A percentile compares a stretch with the other conserved stretches of the same genome.
Evolutionary conservation across 2,329 filamentous ascomycete species (phyloP).

Genomic region (Beauveria scarabaeidicola): DNA sequence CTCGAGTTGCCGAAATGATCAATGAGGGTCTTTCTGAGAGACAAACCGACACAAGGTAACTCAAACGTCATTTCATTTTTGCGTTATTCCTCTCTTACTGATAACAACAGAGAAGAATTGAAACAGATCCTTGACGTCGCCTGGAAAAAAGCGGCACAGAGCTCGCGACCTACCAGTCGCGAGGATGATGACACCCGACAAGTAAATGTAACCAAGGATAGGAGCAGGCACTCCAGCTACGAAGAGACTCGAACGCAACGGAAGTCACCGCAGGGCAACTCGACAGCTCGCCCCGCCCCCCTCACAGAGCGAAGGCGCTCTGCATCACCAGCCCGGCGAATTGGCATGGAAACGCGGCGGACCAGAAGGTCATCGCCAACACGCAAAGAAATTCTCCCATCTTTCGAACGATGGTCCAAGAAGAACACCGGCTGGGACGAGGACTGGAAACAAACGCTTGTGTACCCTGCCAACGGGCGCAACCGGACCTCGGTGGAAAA

Average conservation of each 20-base stretch:
- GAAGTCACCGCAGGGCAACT: neutral
- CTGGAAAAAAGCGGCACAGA: neutral
- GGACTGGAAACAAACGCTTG: constrained; percentile 49
- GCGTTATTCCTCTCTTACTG: neutral
- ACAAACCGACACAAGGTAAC: neutral
- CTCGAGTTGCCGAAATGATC: neutral
- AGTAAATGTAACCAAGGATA: neutral
- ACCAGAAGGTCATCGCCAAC: constrained; percentile 18
- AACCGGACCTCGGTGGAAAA: constrained; percentile 59
- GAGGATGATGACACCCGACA: neutral
- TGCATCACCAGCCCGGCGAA: neutral
- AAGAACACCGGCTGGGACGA: constrained; percentile 42
- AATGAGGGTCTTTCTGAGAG: neutral
- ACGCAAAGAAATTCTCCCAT: constrained; percentile 7
- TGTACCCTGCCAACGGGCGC: constrained; percentile 50
- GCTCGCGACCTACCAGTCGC: neutral
- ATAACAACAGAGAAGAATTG: constrained; percentile 3
- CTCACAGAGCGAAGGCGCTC: neutral
- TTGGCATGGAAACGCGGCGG: constrained; percentile 17
- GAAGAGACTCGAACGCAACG: neutral
- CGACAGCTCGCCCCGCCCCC: constrained; percentile 11
- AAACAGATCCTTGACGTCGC: neutral
- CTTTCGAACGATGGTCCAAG: constrained; percentile 38
- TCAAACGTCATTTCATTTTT: no score
- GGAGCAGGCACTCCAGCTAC: neutral